These are phyloP conservation scores for Quercus aquifolioides DNA, from an alignment of 306 rosid genomes.

Conservation along the genomic window DNA sequence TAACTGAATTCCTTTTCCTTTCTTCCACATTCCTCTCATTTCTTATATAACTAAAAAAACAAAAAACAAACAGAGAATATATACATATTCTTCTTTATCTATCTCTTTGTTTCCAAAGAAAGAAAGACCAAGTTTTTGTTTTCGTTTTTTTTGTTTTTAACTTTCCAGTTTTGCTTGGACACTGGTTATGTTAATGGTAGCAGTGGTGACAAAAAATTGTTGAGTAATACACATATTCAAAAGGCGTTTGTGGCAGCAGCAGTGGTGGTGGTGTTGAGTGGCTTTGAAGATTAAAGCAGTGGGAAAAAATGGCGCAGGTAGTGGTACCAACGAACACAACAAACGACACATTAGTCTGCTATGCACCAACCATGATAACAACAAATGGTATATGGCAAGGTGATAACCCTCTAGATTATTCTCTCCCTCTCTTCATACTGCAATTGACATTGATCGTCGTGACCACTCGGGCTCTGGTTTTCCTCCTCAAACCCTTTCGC, in stretches of 20 bases:
- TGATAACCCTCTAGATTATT: constrained; percentile 86
- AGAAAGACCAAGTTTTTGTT: not conserved
- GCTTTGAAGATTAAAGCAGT: not conserved
- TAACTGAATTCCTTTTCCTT: not conserved
- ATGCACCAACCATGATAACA: constrained; percentile 82
- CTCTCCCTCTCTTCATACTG: constrained; percentile 89
- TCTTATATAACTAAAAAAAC: no score
- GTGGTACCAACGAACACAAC: not conserved
- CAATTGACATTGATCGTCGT: constrained; percentile 69
- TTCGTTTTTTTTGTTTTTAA: not conserved
- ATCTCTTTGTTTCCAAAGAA: not conserved
- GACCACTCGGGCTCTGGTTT: constrained; percentile 63
- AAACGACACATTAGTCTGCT: constrained; percentile 55
- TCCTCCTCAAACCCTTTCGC: constrained; percentile 79
- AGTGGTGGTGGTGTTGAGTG: no score
- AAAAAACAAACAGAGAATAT: not conserved
- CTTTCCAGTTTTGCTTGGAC: not conserved
- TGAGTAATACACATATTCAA: not conserved
- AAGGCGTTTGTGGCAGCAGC: no score
- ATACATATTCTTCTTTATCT: not conserved
- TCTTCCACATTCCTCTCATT: constrained; percentile 9
- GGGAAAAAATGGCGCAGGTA: constrained; percentile 8
- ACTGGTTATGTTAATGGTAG: not conserved
- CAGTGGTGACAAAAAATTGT: not conserved
- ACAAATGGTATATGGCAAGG: constrained; percentile 98